Evolutionary conservation across 2,329 filamentous ascomycete species (phyloP), one percentile per base, ranked within the genome.

Genomic region (Gaeumannomyces tritici): DNA sequence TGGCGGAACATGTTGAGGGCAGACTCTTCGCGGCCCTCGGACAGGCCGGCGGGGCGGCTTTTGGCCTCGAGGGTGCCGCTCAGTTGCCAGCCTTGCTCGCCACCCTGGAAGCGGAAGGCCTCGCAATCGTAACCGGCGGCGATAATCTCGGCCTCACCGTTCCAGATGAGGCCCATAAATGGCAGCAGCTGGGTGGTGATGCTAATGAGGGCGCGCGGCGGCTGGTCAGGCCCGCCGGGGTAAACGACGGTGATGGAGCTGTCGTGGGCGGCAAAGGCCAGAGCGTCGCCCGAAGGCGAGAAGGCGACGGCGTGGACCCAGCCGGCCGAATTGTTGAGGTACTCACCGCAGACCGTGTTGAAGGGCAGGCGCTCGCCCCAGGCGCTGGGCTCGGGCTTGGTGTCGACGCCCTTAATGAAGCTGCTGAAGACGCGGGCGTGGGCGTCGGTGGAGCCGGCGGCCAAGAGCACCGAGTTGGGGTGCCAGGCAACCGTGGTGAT

Each of bases 291-390:
- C 67, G 88, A 91, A 0, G 95, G 95, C 2, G 92, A 96, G 76
- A 99, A 99, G 18, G 89, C 88, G 18, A 96, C 91, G 35, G 90
- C 89, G 77, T 98, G 95, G 4, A 99, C 87, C 95, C 95, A 99
- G 24, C 95, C 95, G 31, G 95, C 95, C 1, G 93, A 96, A 76
- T 95, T 93, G 76, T 99, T 99, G 69, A 97, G 75, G 73, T 86
- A 99, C 77, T 99, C 95, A 71, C 95, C 95, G 71, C 95, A 99
- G 60, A 99, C 92, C 4, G 95, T 99, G 79, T 97, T 97, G 82
- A 99, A 99, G 8, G 95, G 95, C 65, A 99, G 80, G 60, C 93
- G 83, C 80, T 99, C 95, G 64, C 95, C 95, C 95, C 95, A 99
- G 12, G 89, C 90, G 66, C 87, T 89, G 9, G 93, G 88, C 69